A percentile compares a stretch with the other conserved stretches of the same genome.
Evolutionary conservation across 2,329 filamentous ascomycete species (phyloP).

Genomic region (Hypoxylon sp.): DNA sequence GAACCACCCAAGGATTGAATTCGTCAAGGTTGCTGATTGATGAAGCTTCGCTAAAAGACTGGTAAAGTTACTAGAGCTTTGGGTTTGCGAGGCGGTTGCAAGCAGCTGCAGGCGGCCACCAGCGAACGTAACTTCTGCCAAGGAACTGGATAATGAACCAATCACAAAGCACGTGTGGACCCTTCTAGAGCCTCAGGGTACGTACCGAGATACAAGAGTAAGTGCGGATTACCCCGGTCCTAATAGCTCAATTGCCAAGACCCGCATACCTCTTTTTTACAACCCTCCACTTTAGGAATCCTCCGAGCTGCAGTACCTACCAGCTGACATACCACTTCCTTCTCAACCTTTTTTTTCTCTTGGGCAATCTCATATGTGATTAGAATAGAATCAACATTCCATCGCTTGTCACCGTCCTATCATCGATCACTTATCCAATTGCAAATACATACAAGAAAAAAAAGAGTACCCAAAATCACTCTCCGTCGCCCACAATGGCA

Average conservation of each 20-base stretch:
- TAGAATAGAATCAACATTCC: background rate
- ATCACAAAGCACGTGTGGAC: conserved; percentile 39
- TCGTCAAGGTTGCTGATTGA: conserved; percentile 22
- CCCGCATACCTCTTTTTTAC: conserved; percentile 22
- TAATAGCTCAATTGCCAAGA: conserved; percentile 34
- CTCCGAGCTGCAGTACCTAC: background rate
- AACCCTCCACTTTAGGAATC: conserved; percentile 15
- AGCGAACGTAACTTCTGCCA: conserved; percentile 48
- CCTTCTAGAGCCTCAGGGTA: conserved; percentile 41
- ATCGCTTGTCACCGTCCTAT: background rate
- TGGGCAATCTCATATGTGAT: background rate
- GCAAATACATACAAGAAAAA: conserved; percentile 4
- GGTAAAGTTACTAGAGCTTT: conserved; percentile 24
- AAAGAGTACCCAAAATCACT: conserved; percentile 22
- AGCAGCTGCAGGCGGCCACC: conserved; percentile 49
- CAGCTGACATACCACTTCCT: conserved; percentile 3
- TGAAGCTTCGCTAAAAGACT: conserved; percentile 19
- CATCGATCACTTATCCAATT: conserved; percentile 14
- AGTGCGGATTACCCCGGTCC: conserved; percentile 26
- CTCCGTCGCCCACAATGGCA: conserved; percentile 53
- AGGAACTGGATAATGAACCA: conserved; percentile 31
- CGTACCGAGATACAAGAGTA: conserved; percentile 8
- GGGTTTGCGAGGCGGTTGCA: conserved; percentile 35
- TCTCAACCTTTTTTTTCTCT: conserved; percentile 17
- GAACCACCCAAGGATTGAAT: conserved; percentile 12